Conservation (phyloP, 441 rosid genomes). For the Omphalea diandra region DNA sequence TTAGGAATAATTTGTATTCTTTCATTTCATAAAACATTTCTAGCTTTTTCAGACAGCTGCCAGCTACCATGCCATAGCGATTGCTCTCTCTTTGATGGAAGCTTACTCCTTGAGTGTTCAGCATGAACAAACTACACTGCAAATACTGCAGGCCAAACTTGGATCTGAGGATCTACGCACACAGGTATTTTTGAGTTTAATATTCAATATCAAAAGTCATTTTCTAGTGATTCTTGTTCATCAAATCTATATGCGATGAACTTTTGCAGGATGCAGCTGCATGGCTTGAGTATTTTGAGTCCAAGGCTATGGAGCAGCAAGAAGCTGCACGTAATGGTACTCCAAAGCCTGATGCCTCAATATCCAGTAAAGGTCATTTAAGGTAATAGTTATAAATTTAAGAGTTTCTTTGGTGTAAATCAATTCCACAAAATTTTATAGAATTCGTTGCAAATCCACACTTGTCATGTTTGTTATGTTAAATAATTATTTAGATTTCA, state of each 20-base stretch:
- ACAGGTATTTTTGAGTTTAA: constrained; percentile 39
- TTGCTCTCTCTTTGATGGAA: constrained; percentile 77
- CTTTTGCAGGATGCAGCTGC: constrained; percentile 69
- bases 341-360: constrained; percentile 67
- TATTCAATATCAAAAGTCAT: constrained; percentile 16
- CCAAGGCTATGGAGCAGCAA: constrained; percentile 69
- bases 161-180: constrained; percentile 70
- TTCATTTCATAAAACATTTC: constrained; percentile 22
- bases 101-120: constrained; percentile 71
- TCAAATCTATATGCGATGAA: constrained; percentile 20
- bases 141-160: constrained; percentile 58
- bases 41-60: constrained; percentile 62
- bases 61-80: constrained; percentile 79
- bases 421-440: no score
- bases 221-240: constrained; percentile 8
- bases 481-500: no score
- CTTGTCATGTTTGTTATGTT: no score
- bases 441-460: no score
- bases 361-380: constrained; percentile 76
- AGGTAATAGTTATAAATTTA: constrained; percentile 45
- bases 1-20: background rate
- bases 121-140: constrained; percentile 69
- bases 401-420: no score
- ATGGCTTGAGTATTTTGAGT: constrained; percentile 76
- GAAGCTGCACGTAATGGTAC: constrained; percentile 68